Conservation (phyloP, 768 basidiomycete species). For the Rubroboletus satanas region DNA sequence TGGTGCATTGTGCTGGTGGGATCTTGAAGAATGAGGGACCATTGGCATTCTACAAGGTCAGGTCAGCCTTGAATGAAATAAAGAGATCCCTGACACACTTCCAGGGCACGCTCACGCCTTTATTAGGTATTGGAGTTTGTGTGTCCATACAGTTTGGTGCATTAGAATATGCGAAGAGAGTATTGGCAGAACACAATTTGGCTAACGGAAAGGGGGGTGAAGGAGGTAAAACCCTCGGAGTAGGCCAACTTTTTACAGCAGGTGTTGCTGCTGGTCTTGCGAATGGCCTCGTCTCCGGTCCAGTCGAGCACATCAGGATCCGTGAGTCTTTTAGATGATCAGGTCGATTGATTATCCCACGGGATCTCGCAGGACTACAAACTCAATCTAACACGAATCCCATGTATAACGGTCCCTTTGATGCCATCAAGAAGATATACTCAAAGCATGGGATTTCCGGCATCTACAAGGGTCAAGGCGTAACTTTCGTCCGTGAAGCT, state of each 20-base stretch:
- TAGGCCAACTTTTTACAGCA: slow-evolving; percentile 64
- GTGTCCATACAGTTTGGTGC: slow-evolving; percentile 96
- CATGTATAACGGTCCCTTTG: slow-evolving; percentile 76
- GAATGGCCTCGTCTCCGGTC: slow-evolving; percentile 91
- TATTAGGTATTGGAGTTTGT: slow-evolving; percentile 89
- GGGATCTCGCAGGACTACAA: slow-evolving; percentile 64
- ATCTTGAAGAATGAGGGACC: slow-evolving; percentile 91
- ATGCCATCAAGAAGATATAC: slow-evolving; percentile 85
- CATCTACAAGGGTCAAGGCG: slow-evolving; percentile 88
- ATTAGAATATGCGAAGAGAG: slow-evolving; percentile 80
- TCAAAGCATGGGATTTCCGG: slow-evolving; percentile 71
- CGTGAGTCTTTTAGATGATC: slow-evolving; percentile 15
- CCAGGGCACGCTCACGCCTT: slow-evolving; percentile 85
- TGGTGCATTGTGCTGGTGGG: slow-evolving; percentile 86
- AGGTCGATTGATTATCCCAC: background rate
- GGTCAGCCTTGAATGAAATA: background rate
- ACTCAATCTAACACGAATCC: slow-evolving; percentile 81
- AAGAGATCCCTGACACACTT: slow-evolving; percentile 2
- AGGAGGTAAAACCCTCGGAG: slow-evolving; percentile 56
- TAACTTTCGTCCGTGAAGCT: slow-evolving; percentile 83
- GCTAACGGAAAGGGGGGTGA: slow-evolving; percentile 57
- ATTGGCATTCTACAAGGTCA: slow-evolving; percentile 91
- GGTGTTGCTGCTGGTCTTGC: slow-evolving; percentile 86
- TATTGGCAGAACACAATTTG: slow-evolving; percentile 64
- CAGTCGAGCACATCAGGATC: slow-evolving; percentile 97